phyloP scores from a whole-genome alignment of 1,284 basidiomycete genomes.

The Gomphus sp. region DNA sequence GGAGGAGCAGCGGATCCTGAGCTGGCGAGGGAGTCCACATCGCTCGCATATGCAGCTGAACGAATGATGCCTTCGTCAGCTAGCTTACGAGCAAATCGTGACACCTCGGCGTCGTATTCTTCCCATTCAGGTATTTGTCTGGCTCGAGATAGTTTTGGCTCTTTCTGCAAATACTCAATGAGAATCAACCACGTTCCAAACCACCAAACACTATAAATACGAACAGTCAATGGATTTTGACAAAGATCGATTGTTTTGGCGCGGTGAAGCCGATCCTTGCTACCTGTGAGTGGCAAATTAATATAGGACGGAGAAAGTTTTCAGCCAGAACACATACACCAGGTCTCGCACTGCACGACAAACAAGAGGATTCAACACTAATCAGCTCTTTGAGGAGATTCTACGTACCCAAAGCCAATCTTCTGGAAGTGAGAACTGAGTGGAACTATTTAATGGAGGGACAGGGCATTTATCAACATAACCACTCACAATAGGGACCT shows the following conservation, averaged over 20 bases:
- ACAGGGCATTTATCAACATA: neutral
- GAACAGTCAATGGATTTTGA: slow-evolving; percentile 83
- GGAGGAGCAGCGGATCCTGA: too few species aligned
- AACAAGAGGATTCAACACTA: neutral
- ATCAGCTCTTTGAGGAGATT: neutral
- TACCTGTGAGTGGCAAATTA: slow-evolving; percentile 32
- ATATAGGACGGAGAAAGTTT: slow-evolving; percentile 14
- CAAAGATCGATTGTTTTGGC: slow-evolving; percentile 91
- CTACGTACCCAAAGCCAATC: slow-evolving; percentile 85
- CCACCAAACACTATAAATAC: slow-evolving; percentile 20
- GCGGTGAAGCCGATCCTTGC: slow-evolving; percentile 69
- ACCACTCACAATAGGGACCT: slow-evolving; percentile 76
- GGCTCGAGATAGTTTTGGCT: slow-evolving; percentile 89
- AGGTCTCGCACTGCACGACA: slow-evolving; percentile 68
- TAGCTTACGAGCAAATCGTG: slow-evolving; percentile 59
- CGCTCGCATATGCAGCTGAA: slow-evolving; percentile 56
- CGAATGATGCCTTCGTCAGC: slow-evolving; percentile 58
- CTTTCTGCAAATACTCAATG: slow-evolving; percentile 54
- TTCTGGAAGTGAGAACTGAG: slow-evolving; percentile 73
- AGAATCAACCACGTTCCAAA: neutral
- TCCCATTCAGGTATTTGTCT: slow-evolving; percentile 98
- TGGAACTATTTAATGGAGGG: neutral
- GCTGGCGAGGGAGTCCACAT: slow-evolving; percentile 17
- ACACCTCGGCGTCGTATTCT: slow-evolving; percentile 76
- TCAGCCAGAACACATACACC: slow-evolving; percentile 49